Evolutionary conservation across 2,329 filamentous ascomycete species (phyloP).

Genomic region (Chrysoporthe puriensis): DNA sequence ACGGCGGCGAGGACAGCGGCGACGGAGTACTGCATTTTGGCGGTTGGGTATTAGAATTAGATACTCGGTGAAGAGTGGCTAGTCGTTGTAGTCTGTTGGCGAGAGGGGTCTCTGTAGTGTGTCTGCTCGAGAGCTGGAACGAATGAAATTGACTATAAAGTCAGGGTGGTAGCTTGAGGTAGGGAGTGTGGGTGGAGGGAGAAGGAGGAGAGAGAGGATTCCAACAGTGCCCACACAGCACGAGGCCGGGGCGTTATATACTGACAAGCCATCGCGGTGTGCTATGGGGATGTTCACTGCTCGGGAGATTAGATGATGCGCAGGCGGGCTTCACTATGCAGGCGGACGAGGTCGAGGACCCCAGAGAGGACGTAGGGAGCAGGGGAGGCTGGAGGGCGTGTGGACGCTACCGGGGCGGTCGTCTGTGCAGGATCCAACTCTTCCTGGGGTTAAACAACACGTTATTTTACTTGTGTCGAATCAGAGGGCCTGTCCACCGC

Average conservation of each 20-base stretch:
- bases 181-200: conserved; percentile 56
- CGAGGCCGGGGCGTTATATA: conserved; percentile 51
- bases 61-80: conserved; percentile 36
- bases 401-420: conserved; percentile 14
- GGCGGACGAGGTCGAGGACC: conserved; percentile 16
- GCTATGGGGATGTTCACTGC: conserved; percentile 11
- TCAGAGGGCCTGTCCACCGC: conserved; percentile 25
- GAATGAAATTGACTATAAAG: conserved; percentile 64
- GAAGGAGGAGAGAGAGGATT: conserved; percentile 42
- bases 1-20: conserved; percentile 56
- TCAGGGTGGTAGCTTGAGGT: conserved; percentile 46
- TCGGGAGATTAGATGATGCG: conserved; percentile 23
- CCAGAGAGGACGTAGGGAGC: conserved; percentile 23
- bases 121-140: conserved; percentile 41
- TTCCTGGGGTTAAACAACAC: conserved; percentile 28
- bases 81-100: conserved; percentile 35
- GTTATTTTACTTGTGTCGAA: conserved; percentile 33
- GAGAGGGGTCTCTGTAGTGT: conserved; percentile 38
- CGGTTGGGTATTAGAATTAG: conserved; percentile 48
- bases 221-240: conserved; percentile 43
- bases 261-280: conserved; percentile 31
- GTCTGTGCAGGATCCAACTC: conserved; percentile 28
- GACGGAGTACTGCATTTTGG: conserved; percentile 68
- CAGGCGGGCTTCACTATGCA: conserved; percentile 13
- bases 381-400: conserved; percentile 29